Conservation (phyloP, 129 eudicot species). For the Rutidosis leptorrhynchoides region DNA sequence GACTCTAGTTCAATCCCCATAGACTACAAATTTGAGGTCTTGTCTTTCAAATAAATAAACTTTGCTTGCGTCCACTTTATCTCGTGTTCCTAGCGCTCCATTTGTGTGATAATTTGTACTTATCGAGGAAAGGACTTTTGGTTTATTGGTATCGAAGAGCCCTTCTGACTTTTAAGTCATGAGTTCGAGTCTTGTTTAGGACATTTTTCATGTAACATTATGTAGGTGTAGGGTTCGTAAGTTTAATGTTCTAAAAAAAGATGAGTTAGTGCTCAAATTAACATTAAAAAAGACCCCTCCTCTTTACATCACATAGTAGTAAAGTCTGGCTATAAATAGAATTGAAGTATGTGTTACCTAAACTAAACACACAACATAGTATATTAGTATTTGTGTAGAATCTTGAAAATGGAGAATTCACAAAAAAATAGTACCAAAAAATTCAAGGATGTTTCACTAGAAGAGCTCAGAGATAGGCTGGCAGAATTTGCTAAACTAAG, state of each 20-base stretch:
- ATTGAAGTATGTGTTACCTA: slow-evolving; percentile 10
- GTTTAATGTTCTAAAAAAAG: no score
- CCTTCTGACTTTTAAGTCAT: no score
- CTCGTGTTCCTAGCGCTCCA: no score
- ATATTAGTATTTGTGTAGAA: not conserved
- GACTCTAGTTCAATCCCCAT: no score
- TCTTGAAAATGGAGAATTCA: slow-evolving; percentile 43
- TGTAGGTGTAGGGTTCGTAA: no score
- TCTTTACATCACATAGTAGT: not conserved
- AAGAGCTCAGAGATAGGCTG: slow-evolving; percentile 60
- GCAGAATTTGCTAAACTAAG: slow-evolving; percentile 60
- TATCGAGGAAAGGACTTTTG: not conserved
- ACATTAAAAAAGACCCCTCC: not conserved
- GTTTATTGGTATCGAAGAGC: no score
- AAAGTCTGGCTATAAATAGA: slow-evolving; percentile 36
- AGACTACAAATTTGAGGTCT: no score
- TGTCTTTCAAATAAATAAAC: no score
- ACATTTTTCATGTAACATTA: no score
- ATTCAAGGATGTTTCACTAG: slow-evolving; percentile 59
- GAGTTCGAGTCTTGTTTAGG: no score
- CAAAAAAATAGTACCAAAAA: slow-evolving; percentile 25
- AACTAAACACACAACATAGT: slow-evolving; percentile 16
- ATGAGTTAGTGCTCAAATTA: no score
- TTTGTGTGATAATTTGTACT: not conserved
- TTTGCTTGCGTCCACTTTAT: not conserved